Conservation (phyloP, 1,139 yeast species). For the Diutina neorugosa region DNA sequence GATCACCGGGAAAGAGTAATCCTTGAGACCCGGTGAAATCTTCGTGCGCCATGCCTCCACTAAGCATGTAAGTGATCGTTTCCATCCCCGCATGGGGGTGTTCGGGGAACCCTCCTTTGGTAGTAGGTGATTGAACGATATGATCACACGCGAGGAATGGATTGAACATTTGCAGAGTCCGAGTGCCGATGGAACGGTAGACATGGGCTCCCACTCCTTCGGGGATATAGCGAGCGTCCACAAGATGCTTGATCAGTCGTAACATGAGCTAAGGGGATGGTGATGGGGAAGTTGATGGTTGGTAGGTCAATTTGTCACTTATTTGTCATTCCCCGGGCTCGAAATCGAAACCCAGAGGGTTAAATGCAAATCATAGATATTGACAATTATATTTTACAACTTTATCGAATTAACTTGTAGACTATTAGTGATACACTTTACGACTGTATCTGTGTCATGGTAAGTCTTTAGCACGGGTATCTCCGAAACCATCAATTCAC, state of each 20-base stretch:
- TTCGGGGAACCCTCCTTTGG: slow-evolving; percentile 66
- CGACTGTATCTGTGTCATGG: too few species aligned
- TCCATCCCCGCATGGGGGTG: slow-evolving; percentile 93
- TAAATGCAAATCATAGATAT: too few species aligned
- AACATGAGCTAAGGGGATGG: too few species aligned
- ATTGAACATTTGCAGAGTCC: slow-evolving; percentile 55
- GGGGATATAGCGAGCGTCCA: slow-evolving; percentile 11
- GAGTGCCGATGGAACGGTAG: slow-evolving; percentile 56
- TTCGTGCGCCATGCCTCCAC: slow-evolving; percentile 79
- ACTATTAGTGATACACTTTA: too few species aligned
- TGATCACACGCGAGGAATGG: slow-evolving; percentile 85
- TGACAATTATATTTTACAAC: too few species aligned
- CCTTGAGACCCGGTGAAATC: slow-evolving; percentile 84
- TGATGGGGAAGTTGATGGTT: neutral
- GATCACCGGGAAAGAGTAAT: slow-evolving; percentile 68
- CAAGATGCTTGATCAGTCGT: neutral
- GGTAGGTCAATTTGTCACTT: neutral
- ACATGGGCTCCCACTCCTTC: slow-evolving; percentile 77
- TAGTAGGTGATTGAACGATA: slow-evolving; percentile 26
- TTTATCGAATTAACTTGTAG: too few species aligned
- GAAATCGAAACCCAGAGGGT: too few species aligned
- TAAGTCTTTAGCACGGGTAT: too few species aligned
- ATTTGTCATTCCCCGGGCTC: too few species aligned
- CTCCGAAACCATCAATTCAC: too few species aligned
- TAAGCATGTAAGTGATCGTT: slow-evolving; percentile 63